phyloP scores from a whole-genome alignment of 768 basidiomycete species.

The Leccinum obscurum region DNA sequence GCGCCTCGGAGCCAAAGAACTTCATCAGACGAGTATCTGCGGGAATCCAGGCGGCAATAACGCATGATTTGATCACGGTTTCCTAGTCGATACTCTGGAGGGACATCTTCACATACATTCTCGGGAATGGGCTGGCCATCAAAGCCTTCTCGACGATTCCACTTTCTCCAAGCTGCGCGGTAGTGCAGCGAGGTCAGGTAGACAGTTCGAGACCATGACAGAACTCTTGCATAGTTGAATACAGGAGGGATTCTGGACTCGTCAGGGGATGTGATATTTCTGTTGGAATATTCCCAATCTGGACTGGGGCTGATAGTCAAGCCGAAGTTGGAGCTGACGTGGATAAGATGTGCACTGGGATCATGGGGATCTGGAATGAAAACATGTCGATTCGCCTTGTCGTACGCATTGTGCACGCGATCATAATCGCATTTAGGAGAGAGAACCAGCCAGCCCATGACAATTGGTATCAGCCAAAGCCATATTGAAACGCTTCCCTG shows the following conservation, averaged over 20 bases:
- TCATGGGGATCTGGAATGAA: constrained; percentile 1
- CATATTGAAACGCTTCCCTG: constrained; percentile 41
- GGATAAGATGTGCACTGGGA: not conserved
- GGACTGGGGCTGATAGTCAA: constrained; percentile 17
- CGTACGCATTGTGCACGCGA: constrained; percentile 26
- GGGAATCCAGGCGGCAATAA: constrained; percentile 14
- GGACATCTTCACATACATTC: constrained; percentile 3
- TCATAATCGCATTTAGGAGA: constrained; percentile 40
- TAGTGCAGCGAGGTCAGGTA: constrained; percentile 20
- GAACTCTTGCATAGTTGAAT: constrained; percentile 25
- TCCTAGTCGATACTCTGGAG: constrained; percentile 20
- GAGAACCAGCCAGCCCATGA: constrained; percentile 42
- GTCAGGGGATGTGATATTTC: constrained; percentile 20
- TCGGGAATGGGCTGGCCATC: not conserved
- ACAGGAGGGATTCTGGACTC: constrained; percentile 8
- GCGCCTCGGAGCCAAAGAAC: constrained; percentile 25
- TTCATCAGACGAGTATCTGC: not conserved
- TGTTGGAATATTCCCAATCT: not conserved
- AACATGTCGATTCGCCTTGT: constrained; percentile 12
- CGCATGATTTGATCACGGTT: constrained; percentile 15
- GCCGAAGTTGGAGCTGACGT: constrained; percentile 9
- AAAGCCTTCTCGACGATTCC: constrained; percentile 1
- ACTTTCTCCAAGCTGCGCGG: constrained; percentile 16
- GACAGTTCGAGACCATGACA: constrained; percentile 22
- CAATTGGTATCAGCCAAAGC: constrained; percentile 45